Percentiles rank a stretch among this genome's conserved stretches.
Conservation (phyloP, 768 basidiomycete species). For the Candolleomyces eurysporus region DNA sequence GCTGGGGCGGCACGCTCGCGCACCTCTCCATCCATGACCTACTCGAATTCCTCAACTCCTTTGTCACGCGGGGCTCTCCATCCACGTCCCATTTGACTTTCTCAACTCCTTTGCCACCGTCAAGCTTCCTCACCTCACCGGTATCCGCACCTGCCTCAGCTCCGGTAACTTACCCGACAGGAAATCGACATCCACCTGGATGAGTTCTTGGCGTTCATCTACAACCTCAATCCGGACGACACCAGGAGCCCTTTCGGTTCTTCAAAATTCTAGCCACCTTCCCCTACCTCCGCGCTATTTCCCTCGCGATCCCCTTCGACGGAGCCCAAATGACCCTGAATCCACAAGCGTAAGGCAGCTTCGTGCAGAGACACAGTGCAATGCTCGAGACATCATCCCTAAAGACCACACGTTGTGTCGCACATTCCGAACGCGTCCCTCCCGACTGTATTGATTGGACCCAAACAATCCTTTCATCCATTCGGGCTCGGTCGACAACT, state of each 20-base stretch:
- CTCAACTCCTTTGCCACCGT: slow-evolving; percentile 30
- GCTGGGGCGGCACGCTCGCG: slow-evolving; percentile 29
- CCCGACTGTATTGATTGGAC: slow-evolving; percentile 39
- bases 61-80: too few species aligned
- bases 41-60: too few species aligned
- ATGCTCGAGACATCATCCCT: slow-evolving; percentile 36
- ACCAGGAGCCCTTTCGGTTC: slow-evolving; percentile 34
- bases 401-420: slow-evolving; percentile 28
- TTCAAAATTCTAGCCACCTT: slow-evolving; percentile 36
- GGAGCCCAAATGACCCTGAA: slow-evolving; percentile 40
- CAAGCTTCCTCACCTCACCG: slow-evolving; percentile 31
- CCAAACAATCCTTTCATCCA: slow-evolving; percentile 29
- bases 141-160: slow-evolving; percentile 33
- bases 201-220: slow-evolving; percentile 41
- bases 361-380: slow-evolving; percentile 33
- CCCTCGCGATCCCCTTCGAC: slow-evolving; percentile 42
- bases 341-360: slow-evolving; percentile 27
- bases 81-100: slow-evolving; percentile 40
- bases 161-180: slow-evolving; percentile 25
- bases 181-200: slow-evolving; percentile 39
- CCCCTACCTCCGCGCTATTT: slow-evolving; percentile 34
- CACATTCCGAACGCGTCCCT: slow-evolving; percentile 15
- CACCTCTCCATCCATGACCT: too few species aligned
- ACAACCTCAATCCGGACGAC: slow-evolving; percentile 40
- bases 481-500: slow-evolving; percentile 22